These are phyloP conservation scores for Pichia californica DNA, from an alignment of 805 yeast genomes.

Conservation along the genomic window DNA sequence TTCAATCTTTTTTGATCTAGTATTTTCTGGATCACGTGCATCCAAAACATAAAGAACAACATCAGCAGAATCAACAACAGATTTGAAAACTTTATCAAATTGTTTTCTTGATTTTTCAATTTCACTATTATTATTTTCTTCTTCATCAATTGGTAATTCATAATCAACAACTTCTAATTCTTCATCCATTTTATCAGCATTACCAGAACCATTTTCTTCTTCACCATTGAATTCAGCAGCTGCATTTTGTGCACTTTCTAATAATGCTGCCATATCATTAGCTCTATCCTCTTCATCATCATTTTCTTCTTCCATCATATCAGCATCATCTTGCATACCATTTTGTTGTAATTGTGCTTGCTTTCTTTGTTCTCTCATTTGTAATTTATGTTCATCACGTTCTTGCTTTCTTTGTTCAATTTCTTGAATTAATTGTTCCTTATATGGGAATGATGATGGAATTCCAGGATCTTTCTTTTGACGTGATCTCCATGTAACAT, in stretches of 20 bases:
- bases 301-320: conserved; percentile 30
- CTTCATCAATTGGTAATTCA: conserved; percentile 37
- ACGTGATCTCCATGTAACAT: conserved; percentile 88
- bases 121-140: conserved; percentile 35
- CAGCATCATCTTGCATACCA: conserved; percentile 21
- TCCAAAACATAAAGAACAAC: conserved; percentile 90
- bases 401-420: conserved; percentile 57
- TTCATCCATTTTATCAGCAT: conserved; percentile 37
- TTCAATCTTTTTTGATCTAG: conserved; percentile 88
- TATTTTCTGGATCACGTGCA: conserved; percentile 95
- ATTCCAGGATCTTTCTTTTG: conserved; percentile 87
- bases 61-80: conserved; percentile 89
- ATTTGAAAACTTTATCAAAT: conserved; percentile 87
- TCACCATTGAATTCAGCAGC: conserved; percentile 71
- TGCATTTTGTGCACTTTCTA: conserved; percentile 86
- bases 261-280: conserved; percentile 65
- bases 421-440: conserved; percentile 69
- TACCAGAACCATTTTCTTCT: conserved; percentile 29
- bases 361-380: conserved; percentile 42
- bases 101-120: conserved; percentile 79
- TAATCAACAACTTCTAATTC: conserved; percentile 47
- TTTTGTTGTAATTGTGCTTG: conserved; percentile 17
- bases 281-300: conserved; percentile 35
- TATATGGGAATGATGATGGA: conserved; percentile 92
- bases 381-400: conserved; percentile 49